Evolutionary conservation across 2,329 filamentous ascomycete species (phyloP), one percentile per base, ranked within the genome.

Genomic region (Thielaviopsis ethacetica): DNA sequence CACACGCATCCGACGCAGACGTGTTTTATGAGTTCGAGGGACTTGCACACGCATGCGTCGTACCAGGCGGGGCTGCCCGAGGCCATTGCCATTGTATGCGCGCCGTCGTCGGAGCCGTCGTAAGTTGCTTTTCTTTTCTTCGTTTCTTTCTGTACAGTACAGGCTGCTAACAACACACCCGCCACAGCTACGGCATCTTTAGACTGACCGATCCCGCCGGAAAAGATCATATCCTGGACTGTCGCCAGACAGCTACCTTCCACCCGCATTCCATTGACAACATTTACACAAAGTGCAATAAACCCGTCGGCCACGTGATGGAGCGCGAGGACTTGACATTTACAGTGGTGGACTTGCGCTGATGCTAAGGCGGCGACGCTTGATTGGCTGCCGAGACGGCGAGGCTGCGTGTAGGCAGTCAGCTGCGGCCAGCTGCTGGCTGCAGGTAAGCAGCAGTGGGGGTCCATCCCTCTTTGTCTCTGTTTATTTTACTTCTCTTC

Each of bases 61-160:
- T 97, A 96, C 69, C 93, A 98, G 71, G 84, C 93, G 61, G 96
- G 96, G 89, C 81, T 97, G 72, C 85, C 90, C 0, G 93, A 98
- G 75, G 94, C 88, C 65, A 90, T 98, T 63, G 93, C 93, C 3
- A 95, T 98, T 66, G 93, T 98, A 47, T 98, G 93, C 72, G 88
- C 93, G 5, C 93, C 93, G 0, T 85, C 80, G 59, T 88, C 86
- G 66, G 76, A 78, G 41, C 87, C 86, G 52, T 86, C 83, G 82
- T 91, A 73, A 73, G 83, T 78, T n/a, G n/a, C n/a, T n/a, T 24
- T 54, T 5, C 12, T 13, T n/a, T 3, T n/a, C 12, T 22, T 17
- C 10, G 10, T 10, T 3, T 30, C 9, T 49, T 15, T 34, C 15
- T 38, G 38, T 19, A 17, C 56, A n/a, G 13, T 5, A 51, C 15